These are phyloP conservation scores for Botrytis medusae DNA, from an alignment of 2,329 filamentous ascomycete genomes.

Conservation along the genomic window DNA sequence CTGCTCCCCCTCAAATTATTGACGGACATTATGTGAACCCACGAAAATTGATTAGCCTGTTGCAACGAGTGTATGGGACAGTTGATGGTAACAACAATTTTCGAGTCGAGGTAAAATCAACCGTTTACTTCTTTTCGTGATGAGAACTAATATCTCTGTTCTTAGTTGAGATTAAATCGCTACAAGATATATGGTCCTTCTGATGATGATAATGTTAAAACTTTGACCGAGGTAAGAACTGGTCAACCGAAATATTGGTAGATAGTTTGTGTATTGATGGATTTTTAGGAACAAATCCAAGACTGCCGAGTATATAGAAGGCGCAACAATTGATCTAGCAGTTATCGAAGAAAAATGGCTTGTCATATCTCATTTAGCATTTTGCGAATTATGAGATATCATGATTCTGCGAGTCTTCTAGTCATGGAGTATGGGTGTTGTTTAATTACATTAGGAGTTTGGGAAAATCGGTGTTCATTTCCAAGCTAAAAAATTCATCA, in stretches of 20 bases:
- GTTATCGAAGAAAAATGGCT: too few species aligned
- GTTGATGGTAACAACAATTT: slow-evolving; percentile 31
- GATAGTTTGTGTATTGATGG: neutral
- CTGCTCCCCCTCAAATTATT: slow-evolving; percentile 26
- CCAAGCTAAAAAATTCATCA: too few species aligned
- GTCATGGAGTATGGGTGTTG: too few species aligned
- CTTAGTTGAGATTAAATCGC: slow-evolving; percentile 29
- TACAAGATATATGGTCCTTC: slow-evolving; percentile 27
- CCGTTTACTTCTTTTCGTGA: neutral
- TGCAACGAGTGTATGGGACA: slow-evolving; percentile 29
- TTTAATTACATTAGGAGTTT: too few species aligned
- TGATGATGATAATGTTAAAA: neutral
- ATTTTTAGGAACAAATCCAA: neutral
- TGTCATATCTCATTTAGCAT: too few species aligned
- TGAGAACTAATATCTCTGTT: neutral
- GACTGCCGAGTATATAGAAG: neutral
- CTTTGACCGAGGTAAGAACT: neutral
- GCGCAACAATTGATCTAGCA: too few species aligned
- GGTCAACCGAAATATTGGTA: neutral
- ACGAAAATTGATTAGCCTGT: slow-evolving; percentile 26
- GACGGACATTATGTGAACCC: slow-evolving; percentile 31
- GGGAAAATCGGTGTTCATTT: too few species aligned
- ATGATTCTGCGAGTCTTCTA: too few species aligned
- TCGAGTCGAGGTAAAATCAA: slow-evolving; percentile 27
- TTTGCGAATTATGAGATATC: too few species aligned